A percentile compares a stretch with the other conserved stretches of the same genome.
Evolutionary conservation across 2,329 filamentous ascomycete species (phyloP).

Genomic region (Colletotrichum tamarilloi): DNA sequence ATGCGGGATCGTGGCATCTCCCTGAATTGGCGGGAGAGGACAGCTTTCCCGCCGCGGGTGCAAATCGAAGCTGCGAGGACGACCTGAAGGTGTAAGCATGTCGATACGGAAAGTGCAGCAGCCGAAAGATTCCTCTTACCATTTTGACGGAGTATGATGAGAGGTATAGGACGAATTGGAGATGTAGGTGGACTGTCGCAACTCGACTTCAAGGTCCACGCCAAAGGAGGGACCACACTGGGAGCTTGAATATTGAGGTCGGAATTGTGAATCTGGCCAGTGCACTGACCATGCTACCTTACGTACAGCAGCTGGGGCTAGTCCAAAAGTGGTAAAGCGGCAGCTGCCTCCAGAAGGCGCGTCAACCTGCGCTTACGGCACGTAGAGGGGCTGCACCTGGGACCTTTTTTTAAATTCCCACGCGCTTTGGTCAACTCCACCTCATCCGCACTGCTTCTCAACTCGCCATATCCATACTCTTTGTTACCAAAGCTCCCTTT

Average conservation of each 20-base stretch:
- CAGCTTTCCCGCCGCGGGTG: constrained; percentile 97
- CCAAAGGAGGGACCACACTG: constrained; percentile 29
- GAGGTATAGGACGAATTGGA: constrained; percentile 29
- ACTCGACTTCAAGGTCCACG: constrained; percentile 23
- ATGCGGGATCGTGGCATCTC: constrained; percentile 98
- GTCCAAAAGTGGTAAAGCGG: constrained; percentile 7
- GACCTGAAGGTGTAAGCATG: constrained; percentile 69
- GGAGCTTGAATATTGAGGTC: constrained; percentile 37
- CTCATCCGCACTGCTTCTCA: neutral
- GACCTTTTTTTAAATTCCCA: constrained; percentile 31
- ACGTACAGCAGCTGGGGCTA: constrained; percentile 18
- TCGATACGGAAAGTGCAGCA: neutral
- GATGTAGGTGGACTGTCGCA: constrained; percentile 32
- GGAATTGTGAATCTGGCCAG: constrained; percentile 39
- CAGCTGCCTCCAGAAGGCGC: constrained; percentile 13
- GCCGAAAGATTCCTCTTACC: constrained; percentile 15
- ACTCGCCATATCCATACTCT: constrained; percentile 9
- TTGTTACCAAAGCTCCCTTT: constrained; percentile 8
- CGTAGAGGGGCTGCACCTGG: constrained; percentile 21
- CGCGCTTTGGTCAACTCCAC: constrained; percentile 30
- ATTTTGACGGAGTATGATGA: constrained; percentile 27
- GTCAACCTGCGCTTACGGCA: constrained; percentile 20
- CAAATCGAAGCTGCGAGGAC: constrained; percentile 99
- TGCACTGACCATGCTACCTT: constrained; percentile 35
- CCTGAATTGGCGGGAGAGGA: constrained; percentile 96